Base-by-base conservation (phyloP, 768 basidiomycete genomes). In the Leccinellum luteum region DNA sequence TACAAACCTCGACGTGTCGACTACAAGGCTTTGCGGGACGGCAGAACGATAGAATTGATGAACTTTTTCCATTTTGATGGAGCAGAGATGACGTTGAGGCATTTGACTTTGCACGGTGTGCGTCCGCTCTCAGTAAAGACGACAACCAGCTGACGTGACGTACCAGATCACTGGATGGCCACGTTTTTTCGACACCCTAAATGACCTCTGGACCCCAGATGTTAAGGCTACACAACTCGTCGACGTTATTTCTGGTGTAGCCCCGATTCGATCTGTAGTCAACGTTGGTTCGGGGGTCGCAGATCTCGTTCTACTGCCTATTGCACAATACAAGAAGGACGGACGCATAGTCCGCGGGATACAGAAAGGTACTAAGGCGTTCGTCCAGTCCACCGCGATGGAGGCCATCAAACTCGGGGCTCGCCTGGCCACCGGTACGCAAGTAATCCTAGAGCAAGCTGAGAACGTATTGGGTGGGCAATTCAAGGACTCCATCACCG, bases 61-160 rank as follows among this genome's bases (percentile, higher is more conserved):
- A 99, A 99, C 70, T 98, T 99, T 73, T 99, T 99, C 87, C 95
- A 98, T 74, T 99, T 98, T 63, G 97, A 98, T 65, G 95, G 93
- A 1, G 91, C 96, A 4, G 97, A 98, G 73, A 98, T 99, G 94
- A 97, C 94, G 0, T 73, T 99, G 52, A 81, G 97, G 56, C 94
- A 97, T 66, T 88, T 98, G 61, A 93, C 92, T 17, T 71, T 98
- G 31, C 85, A 88, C 58, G 97, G 97, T 30, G 95, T 98, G 70
- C 68, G 92, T 79, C 14, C 44, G 19, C 17, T 61, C 48, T n/a
- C 15, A 32, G 38, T 31, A 27, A 55, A 44, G 17, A 28, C 14
- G 25, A 43, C 35, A 60, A 27, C 27, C 31, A 28, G 27, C 54
- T 72, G 21, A 70, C 23, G 3, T 43, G n/a, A 25, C 6, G 6